Evolutionary conservation across 202 grass and related monocot genomes (phyloP).

Genomic region (Sporobolus alterniflorus): DNA sequence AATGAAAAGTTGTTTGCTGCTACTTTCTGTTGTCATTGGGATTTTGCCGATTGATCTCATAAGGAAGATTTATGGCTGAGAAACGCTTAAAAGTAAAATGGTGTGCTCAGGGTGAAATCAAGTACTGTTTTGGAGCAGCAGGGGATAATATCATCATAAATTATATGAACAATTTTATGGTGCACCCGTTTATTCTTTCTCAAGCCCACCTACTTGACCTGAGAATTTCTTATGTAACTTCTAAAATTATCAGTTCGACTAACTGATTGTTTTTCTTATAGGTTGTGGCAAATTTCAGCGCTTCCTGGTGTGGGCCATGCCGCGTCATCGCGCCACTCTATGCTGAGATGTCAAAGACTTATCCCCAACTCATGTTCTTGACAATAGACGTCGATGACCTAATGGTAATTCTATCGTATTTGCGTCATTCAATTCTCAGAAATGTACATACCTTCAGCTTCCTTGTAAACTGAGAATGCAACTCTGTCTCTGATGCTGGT

Average conservation of each 20-base stretch:
- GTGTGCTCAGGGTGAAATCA: neutral
- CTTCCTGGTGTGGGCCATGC: slow-evolving; percentile 95
- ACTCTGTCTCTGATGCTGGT: neutral
- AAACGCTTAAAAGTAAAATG: neutral
- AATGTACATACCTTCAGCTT: neutral
- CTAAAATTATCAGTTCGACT: neutral
- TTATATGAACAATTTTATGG: neutral
- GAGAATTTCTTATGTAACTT: neutral
- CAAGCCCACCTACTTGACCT: neutral
- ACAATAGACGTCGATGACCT: slow-evolving; percentile 88
- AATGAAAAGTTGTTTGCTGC: neutral
- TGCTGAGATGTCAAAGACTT: slow-evolving; percentile 84
- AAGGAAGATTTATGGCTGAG: neutral
- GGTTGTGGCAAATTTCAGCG: slow-evolving; percentile 96
- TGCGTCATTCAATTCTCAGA: neutral
- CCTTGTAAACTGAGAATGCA: neutral
- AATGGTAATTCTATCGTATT: slow-evolving; percentile 49
- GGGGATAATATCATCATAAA: neutral
- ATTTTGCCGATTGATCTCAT: neutral
- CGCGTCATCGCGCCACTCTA: slow-evolving; percentile 83
- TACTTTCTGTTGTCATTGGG: neutral
- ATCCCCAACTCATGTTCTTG: slow-evolving; percentile 91
- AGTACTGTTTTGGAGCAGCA: neutral
- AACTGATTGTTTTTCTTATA: slow-evolving; percentile 37
- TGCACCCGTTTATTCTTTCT: neutral